Base-by-base conservation (phyloP, 2,329 filamentous ascomycete genomes). In the Albophoma yamanashiensis region DNA sequence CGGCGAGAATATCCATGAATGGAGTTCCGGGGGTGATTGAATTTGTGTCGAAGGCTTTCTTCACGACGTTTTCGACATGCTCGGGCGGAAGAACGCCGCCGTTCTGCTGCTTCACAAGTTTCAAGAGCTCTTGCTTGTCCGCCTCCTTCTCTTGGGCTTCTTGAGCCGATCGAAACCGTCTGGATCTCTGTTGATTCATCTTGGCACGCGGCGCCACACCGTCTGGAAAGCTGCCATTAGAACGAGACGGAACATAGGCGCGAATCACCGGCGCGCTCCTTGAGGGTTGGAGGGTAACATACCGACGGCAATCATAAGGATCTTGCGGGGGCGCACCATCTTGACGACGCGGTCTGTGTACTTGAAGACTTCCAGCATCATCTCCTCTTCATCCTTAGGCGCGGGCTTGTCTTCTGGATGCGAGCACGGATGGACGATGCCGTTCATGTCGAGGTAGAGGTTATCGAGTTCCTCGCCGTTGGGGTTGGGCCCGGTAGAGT, bases 311-410 rank as follows among this genome's bases (percentile, higher is more conserved):
- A 99, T 97, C 89, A 97, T 94, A 60, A 99, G 83, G 56, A 99
- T 78, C 77, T 97, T 97, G 67, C 94, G 87, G 12, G 94, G 94
- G 62, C 94, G 89, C 65, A 96, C 93, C 93, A 99, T 99, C 73
- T 96, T 97, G 66, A 99, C 91, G 31, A 99, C 92, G 62, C 94
- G 89, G 71, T 99, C 92, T n/a, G 94, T 99, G 75, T 99, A 99
- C 71, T 89, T 91, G 80, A 99, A 99, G 63, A 99, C 87, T 71
- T 95, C 95, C 68, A 97, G 74, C 94, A 99, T 99, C 94, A 99
- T 99, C 77, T 97, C 94, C 73, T 96, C 91, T 78, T 99, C 94
- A 62, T 94, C 93, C 69, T 88, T 89, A 14, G 94, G 94, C 4
- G 94, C 86, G 2, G 94, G 92, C 64, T 86, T 86, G 70, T 97